Evolutionary conservation across 805 yeast species (phyloP).

Genomic region (Ogataea sp.): DNA sequence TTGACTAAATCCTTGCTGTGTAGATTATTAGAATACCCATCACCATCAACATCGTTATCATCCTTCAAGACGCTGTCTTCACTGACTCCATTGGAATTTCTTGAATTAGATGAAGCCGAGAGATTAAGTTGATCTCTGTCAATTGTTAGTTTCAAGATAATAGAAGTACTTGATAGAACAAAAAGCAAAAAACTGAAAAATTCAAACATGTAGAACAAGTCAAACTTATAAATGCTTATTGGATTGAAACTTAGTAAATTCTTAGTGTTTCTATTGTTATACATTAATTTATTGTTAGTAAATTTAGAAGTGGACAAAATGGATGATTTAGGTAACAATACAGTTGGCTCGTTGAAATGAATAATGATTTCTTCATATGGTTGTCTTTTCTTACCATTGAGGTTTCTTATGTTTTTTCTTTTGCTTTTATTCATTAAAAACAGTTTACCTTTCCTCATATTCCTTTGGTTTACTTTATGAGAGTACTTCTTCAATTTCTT

Average conservation of each 20-base stretch:
- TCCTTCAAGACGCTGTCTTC: too few relatives aligned
- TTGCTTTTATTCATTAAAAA: too few relatives aligned
- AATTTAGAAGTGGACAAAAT: slow-evolving; percentile 2
- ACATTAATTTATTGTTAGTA: too few relatives aligned
- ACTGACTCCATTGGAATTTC: slow-evolving; percentile 5
- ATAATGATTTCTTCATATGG: slow-evolving; percentile 7
- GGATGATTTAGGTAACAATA: slow-evolving; percentile 8
- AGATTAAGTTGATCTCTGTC: slow-evolving; percentile 13
- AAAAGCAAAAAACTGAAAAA: slow-evolving; percentile 43
- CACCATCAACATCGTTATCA: too few relatives aligned
- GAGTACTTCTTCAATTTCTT: too few relatives aligned
- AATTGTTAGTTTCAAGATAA: slow-evolving; percentile 34
- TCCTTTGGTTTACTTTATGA: too few relatives aligned
- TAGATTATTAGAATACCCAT: slow-evolving; percentile 10
- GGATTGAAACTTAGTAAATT: slow-evolving; percentile 14
- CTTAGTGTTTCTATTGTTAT: neutral
- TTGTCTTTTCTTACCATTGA: slow-evolving; percentile 2
- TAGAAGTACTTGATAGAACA: slow-evolving; percentile 38
- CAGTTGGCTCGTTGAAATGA: slow-evolving; percentile 19
- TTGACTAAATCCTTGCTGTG: slow-evolving; percentile 32
- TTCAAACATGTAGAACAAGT: slow-evolving; percentile 47
- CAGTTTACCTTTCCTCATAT: too few relatives aligned
- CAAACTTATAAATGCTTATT: slow-evolving; percentile 32
- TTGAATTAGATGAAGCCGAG: slow-evolving; percentile 1
- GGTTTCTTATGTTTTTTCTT: too few relatives aligned